Percentiles rank a stretch among this genome's conserved stretches.
phyloP scores from a whole-genome alignment of 805 yeast species.

The Schizosaccharomyces cryophilus region DNA sequence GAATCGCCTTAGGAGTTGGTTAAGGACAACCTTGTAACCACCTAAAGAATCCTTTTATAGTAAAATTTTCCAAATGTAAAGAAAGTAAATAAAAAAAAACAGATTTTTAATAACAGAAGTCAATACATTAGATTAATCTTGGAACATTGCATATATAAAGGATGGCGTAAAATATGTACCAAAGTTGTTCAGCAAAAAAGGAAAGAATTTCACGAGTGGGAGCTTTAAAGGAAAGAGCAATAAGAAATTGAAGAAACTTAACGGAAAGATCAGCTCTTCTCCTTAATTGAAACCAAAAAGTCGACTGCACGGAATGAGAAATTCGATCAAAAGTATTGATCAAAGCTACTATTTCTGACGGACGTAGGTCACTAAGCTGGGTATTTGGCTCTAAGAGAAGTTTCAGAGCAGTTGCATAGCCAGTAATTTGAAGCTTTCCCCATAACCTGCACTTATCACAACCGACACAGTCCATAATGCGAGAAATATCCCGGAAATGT shows the following conservation, averaged over 20 bases:
- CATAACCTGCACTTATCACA: conserved; percentile 93
- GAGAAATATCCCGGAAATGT: conserved; percentile 71
- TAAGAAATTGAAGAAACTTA: background rate
- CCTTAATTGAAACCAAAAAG: conserved; percentile 30
- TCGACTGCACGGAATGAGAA: conserved; percentile 57
- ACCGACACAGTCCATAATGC: conserved; percentile 94
- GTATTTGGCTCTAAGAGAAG: conserved; percentile 39
- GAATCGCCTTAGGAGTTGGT: background rate
- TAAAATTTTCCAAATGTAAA: background rate
- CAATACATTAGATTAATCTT: background rate
- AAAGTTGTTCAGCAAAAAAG: background rate
- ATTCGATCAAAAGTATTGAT: conserved; percentile 81
- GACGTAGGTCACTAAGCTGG: conserved; percentile 20
- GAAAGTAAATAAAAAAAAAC: background rate
- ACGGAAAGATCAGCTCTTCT: background rate
- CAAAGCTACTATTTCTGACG: conserved; percentile 71
- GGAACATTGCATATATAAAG: background rate
- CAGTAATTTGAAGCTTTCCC: conserved; percentile 95
- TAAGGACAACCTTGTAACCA: background rate
- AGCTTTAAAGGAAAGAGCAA: background rate
- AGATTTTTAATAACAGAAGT: background rate
- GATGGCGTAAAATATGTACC: background rate
- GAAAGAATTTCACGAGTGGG: background rate
- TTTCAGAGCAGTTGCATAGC: conserved; percentile 90
- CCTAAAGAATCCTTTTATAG: background rate